A percentile compares a stretch with the other conserved stretches of the same genome.
phyloP scores from a whole-genome alignment of 2,329 filamentous ascomycete species.

The Aspergillus uvarum region DNA sequence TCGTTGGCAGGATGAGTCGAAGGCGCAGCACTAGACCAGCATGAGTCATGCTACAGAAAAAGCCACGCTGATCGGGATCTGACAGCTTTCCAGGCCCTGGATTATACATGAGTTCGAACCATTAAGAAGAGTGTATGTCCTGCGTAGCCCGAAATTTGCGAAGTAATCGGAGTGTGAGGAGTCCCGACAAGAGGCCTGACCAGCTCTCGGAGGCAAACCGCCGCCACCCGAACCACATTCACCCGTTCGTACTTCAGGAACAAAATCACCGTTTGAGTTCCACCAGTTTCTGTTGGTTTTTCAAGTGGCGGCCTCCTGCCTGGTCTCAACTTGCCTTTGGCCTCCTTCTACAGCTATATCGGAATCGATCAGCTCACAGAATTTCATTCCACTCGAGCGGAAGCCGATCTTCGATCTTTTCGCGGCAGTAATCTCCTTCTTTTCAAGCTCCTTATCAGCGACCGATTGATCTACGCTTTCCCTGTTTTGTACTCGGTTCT shows the following conservation, averaged over 20 bases:
- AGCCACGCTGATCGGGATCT: neutral
- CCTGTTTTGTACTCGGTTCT: neutral
- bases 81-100: neutral
- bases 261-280: neutral
- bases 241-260: neutral
- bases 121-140: neutral
- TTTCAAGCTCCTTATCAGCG: neutral
- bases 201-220: conserved; percentile 1
- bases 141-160: neutral
- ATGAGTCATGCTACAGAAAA: conserved; percentile 12
- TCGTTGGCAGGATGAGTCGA: conserved; percentile 4
- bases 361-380: neutral
- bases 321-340: neutral
- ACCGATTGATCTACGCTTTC: neutral
- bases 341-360: neutral
- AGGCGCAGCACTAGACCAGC: neutral
- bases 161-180: neutral
- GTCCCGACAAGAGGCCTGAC: neutral
- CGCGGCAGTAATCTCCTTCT: neutral
- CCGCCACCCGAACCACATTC: conserved; percentile 6
- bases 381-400: neutral
- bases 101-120: neutral
- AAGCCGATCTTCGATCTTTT: neutral
- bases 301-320: neutral
- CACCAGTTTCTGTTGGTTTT: neutral